These are phyloP conservation scores for Solanum phureja DNA, from an alignment of 257 asterid genomes.

Conservation along the genomic window DNA sequence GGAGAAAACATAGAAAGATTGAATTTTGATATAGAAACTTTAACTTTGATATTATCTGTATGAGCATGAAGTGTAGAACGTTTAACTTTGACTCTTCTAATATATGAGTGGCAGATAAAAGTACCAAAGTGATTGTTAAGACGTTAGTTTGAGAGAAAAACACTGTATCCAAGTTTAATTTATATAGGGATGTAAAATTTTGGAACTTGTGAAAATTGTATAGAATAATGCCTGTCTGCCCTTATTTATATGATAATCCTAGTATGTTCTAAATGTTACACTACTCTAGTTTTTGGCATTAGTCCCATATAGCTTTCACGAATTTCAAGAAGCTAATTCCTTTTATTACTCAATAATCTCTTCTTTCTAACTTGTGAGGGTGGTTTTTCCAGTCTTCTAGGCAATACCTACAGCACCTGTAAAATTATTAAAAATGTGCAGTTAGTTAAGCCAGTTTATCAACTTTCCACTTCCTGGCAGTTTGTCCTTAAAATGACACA, in stretches of 20 bases:
- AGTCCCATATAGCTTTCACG: not conserved
- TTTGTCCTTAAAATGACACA: not conserved
- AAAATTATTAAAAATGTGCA: not conserved
- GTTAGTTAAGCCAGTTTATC: not conserved
- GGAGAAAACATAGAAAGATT: not conserved
- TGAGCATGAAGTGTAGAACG: not conserved
- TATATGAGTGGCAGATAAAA: not conserved
- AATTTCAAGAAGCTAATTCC: not conserved
- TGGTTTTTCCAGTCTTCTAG: not conserved
- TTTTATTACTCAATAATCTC: not conserved
- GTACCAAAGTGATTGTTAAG: not conserved
- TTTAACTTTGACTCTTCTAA: not conserved
- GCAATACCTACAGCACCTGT: not conserved
- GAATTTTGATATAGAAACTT: not conserved
- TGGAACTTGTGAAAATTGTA: not conserved
- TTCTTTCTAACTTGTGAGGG: not conserved
- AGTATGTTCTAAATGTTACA: not conserved
- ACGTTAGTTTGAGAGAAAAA: not conserved
- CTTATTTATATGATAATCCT: not conserved
- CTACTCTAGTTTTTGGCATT: not conserved
- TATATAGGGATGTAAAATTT: not conserved
- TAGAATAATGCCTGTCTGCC: not conserved
- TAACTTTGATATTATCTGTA: not conserved
- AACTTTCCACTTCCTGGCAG: not conserved
- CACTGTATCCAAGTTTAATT: not conserved